Base-by-base conservation (phyloP, 768 basidiomycete genomes). In the Kwoniella bestiolae region DNA sequence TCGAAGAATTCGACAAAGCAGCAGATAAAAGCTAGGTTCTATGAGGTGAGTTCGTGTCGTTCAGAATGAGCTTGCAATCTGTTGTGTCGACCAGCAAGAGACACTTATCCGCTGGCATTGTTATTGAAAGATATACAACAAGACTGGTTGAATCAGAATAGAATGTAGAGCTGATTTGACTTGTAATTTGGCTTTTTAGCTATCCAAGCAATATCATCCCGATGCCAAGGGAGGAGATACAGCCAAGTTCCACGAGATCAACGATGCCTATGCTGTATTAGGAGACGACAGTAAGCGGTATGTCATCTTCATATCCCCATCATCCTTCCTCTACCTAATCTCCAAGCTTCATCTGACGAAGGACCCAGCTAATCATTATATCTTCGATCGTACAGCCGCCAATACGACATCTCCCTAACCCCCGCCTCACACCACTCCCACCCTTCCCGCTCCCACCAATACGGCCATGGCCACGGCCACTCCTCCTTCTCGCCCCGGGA, bases 371-470 rank as follows among this genome's bases (percentile, higher is more conserved):
- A 5, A 16, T 31, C 12, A 26, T n/a, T 56, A 5, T 4, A 9
- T 21, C 21, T 32, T 59, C 23, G n/a, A 28, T 45, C 41, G 12
- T 26, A 8, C 41, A 72, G 70, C 32, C 59, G 65, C 7, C 67
- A 68, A 60, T 74, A 74, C 58, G 72, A 74, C 35, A 34, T 57
- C 2, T 65, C 63, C 41, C 52, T 66, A 3, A 38, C 38, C 6
- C 63, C 94, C 92, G 44, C 94, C 88, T 57, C 86, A 85, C 21
- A 41, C 18, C 38, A 57, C 44, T 49, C 63, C 18, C 53, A 56
- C 21, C 29, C 49, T 18, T 35, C 45, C 11, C 58, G 11, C 28
- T 49, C 34, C 35, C 47, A 28, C 46, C 55, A 25, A 21, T 21
- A 64, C 21, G 16, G 32, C 2, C 52, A 53, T 25, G 58, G 28